A percentile compares a stretch with the other conserved stretches of the same genome.
Conservation (phyloP, 176 grass and related monocot species). For the Hordeum vulgare region DNA sequence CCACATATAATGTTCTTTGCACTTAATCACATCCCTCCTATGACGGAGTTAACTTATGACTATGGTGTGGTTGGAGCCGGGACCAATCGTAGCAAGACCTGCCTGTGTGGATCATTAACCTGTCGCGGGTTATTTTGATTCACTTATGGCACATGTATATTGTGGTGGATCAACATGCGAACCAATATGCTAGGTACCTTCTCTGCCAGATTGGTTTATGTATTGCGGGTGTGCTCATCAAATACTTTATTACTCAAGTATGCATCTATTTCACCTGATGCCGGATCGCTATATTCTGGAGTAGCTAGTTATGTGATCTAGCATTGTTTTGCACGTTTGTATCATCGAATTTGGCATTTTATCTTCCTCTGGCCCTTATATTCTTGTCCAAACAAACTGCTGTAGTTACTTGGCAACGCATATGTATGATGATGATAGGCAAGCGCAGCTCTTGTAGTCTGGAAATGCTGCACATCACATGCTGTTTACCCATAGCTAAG, state of each 20-base stretch:
- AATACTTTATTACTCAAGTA: background rate
- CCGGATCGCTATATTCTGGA: background rate
- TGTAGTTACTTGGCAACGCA: background rate
- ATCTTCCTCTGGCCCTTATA: background rate
- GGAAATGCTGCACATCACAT: background rate
- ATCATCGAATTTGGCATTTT: background rate
- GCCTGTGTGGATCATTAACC: conserved; percentile 54
- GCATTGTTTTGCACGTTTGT: background rate
- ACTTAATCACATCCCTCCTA: conserved; percentile 68
- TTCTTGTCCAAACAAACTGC: background rate
- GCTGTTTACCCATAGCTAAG: background rate
- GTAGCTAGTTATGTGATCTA: background rate
- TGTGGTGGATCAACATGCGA: conserved; percentile 15
- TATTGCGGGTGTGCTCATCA: background rate
- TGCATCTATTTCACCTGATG: background rate
- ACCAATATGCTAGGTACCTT: conserved; percentile 18
- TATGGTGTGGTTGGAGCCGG: conserved; percentile 41
- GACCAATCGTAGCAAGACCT: conserved; percentile 33
- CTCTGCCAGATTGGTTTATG: conserved; percentile 20
- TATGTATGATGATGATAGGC: background rate
- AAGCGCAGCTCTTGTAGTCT: background rate
- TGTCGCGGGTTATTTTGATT: conserved; percentile 54
- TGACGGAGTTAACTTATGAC: conserved; percentile 77
- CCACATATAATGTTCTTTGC: conserved; percentile 78
- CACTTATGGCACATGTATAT: background rate